These are phyloP conservation scores for Clonostachys solani DNA, from an alignment of 2,329 filamentous ascomycete species.

Conservation along the genomic window DNA sequence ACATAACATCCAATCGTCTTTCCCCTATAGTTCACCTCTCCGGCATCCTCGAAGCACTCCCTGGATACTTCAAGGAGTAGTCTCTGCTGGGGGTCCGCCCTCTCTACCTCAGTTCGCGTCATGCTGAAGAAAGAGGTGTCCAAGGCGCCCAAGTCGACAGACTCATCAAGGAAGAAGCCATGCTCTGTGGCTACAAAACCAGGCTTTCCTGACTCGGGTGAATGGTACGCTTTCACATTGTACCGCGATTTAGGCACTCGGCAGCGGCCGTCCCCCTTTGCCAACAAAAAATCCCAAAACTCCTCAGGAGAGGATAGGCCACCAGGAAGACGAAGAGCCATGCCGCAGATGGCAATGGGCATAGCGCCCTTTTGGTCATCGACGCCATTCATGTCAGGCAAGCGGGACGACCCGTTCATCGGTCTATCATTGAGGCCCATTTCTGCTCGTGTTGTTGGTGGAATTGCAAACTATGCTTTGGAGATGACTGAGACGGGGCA, in stretches of 20 bases:
- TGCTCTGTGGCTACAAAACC: constrained; percentile 7
- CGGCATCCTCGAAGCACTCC: constrained; percentile 27
- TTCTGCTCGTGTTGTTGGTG: too few species aligned
- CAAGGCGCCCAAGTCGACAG: constrained; percentile 13
- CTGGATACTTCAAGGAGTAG: constrained; percentile 31
- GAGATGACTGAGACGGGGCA: too few species aligned
- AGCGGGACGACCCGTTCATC: too few species aligned
- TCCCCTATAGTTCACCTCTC: constrained; percentile 11
- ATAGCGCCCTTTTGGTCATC: not conserved
- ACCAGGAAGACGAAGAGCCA: constrained; percentile 34
- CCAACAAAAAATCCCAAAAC: constrained; percentile 24
- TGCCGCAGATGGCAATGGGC: constrained; percentile 32
- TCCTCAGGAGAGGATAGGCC: constrained; percentile 21
- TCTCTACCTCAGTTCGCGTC: constrained; percentile 25
- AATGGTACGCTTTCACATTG: constrained; percentile 12
- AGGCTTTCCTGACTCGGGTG: constrained; percentile 11
- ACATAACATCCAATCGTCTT: constrained; percentile 19
- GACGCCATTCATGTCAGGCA: not conserved
- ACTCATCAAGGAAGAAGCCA: constrained; percentile 27
- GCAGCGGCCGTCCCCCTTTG: constrained; percentile 25
- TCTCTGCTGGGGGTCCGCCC: constrained; percentile 36
- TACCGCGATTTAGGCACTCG: constrained; percentile 14
- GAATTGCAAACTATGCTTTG: too few species aligned
- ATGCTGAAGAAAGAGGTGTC: constrained; percentile 26
- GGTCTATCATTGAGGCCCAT: too few species aligned